Evolutionary conservation across 305 asterid species (phyloP).

Genomic region (Solanum chacoense): DNA sequence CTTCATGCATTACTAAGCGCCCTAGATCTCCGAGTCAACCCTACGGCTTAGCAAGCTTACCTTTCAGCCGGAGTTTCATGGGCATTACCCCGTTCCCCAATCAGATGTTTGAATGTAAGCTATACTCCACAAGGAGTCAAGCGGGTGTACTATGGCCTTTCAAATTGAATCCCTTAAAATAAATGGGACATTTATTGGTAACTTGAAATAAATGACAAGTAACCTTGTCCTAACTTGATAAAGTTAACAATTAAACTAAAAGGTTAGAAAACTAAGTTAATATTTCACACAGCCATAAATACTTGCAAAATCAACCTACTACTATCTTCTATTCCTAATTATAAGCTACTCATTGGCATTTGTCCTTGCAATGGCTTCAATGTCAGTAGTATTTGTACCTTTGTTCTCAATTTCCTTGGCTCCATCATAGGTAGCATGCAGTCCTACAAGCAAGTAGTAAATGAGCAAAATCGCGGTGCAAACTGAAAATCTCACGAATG

Average conservation of each 20-base stretch:
- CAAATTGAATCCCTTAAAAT: background rate
- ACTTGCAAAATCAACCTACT: background rate
- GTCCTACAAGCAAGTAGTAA: slow-evolving; percentile 56
- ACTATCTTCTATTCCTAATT: background rate
- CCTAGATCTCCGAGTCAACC: background rate
- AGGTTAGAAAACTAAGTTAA: background rate
- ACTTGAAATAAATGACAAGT: background rate
- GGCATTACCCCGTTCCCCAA: background rate
- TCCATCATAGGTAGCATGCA: slow-evolving; percentile 24
- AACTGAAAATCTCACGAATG: slow-evolving; percentile 49
- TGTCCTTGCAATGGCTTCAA: background rate
- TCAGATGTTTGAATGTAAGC: background rate
- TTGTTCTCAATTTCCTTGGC: slow-evolving; percentile 1
- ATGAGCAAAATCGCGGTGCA: slow-evolving; percentile 56
- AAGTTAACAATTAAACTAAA: background rate
- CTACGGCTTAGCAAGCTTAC: background rate
- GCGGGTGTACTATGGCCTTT: background rate
- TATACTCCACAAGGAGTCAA: background rate
- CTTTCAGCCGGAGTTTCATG: background rate
- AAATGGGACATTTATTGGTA: background rate
- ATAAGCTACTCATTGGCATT: background rate
- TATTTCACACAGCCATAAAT: background rate
- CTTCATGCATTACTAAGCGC: background rate
- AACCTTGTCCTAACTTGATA: background rate
- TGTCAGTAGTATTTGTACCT: background rate